phyloP scores from a whole-genome alignment of 2,329 filamentous ascomycete genomes.

The Stemphylium vesicarium region DNA sequence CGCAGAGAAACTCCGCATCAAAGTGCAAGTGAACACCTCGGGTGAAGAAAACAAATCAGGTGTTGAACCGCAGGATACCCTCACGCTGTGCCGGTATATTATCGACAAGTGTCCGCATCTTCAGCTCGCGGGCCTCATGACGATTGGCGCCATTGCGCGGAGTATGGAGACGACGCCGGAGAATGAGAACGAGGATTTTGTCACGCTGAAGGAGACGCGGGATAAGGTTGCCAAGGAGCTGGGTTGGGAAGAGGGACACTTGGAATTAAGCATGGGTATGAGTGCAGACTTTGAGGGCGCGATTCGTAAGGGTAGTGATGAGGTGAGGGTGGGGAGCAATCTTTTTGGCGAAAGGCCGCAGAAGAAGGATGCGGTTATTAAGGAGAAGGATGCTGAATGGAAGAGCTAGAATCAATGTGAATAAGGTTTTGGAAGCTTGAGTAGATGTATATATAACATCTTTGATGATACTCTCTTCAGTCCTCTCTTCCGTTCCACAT shows the following conservation, averaged over 20 bases:
- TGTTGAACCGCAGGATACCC: constrained; percentile 69
- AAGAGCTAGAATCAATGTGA: constrained; percentile 13
- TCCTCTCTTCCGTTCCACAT: too few species aligned
- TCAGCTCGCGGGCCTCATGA: constrained; percentile 86
- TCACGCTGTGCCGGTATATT: constrained; percentile 73
- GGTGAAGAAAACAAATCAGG: constrained; percentile 87
- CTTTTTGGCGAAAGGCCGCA: constrained; percentile 87
- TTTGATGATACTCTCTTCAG: not conserved
- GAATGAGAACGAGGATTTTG: constrained; percentile 91
- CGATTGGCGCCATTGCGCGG: constrained; percentile 91
- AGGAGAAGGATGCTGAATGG: constrained; percentile 29
- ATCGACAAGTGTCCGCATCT: constrained; percentile 74
- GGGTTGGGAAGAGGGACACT: constrained; percentile 58
- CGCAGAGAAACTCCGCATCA: constrained; percentile 66
- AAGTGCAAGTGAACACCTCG: constrained; percentile 95
- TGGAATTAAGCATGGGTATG: constrained; percentile 99
- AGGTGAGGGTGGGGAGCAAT: constrained; percentile 90
- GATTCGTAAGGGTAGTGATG: constrained; percentile 79
- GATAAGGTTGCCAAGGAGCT: constrained; percentile 72
- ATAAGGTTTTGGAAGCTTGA: not conserved
- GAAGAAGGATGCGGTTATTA: constrained; percentile 78
- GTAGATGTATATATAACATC: too few species aligned
- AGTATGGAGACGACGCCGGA: constrained; percentile 73
- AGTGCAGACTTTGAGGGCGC: constrained; percentile 94
- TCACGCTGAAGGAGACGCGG: constrained; percentile 69